Evolutionary conservation across 306 rosid genomes (phyloP), one percentile per base, ranked within the genome.

Genomic region (Spatholobus suberectus): DNA sequence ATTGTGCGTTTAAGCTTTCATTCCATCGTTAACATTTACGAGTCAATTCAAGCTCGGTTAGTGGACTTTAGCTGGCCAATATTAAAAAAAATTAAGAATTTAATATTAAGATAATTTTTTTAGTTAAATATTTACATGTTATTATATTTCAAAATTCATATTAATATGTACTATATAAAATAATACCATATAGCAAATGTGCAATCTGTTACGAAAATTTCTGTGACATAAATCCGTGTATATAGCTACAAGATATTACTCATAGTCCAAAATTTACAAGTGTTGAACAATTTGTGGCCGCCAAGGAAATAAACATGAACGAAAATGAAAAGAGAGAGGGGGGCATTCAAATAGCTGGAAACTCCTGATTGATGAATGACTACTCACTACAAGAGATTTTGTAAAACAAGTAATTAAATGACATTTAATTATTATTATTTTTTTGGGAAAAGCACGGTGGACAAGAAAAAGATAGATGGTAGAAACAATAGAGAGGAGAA

Each of bases 41-140:
- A 52, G 34, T 41, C 81, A 79, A 73, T 63, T 40, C 26, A 46
- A 15, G 35, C 65, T 37, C 20, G 23, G 47, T 34, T 46, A 57
- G 85, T 40, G 49, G 49, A 75, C 44, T 51, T 51, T 52, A 82
- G 70, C 21, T 82, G 85, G 71, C 76, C 70, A 65, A 6, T 8
- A 17, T 6, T 27, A 27, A 14, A 61, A 14, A 61, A 27, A 5
- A 24, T 10, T 58, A 27, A 62, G 5, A 5, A 14, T 32, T 2
- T 34, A 2, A 34, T 35, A 7, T n/a, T 35, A 15, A 62, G 12
- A 62, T 15, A 15, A 29, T 13, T 3, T 35, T 32, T 44, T 38
- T 18, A 9, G 15, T 65, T 3, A 35, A 35, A 17, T 8, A 59
- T 59, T 1, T 57, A 11, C 4, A 23, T 18, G 17, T 15, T 34